A percentile compares a stretch with the other conserved stretches of the same genome.
phyloP scores from a whole-genome alignment of 2,329 filamentous ascomycete species.

The Cercospora sojina region DNA sequence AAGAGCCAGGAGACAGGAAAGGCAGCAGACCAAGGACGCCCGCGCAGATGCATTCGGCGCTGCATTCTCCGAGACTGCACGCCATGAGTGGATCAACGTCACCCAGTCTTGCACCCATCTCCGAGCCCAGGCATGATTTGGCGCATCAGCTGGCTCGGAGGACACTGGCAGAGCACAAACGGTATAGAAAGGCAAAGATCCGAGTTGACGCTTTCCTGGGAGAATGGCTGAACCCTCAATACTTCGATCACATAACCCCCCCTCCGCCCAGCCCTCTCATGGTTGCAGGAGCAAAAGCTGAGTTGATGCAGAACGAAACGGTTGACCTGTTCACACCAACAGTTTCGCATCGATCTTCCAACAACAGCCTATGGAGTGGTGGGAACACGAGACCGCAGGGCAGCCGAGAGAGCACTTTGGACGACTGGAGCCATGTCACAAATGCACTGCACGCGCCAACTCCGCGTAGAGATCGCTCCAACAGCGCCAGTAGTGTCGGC shows the following conservation, averaged over 20 bases:
- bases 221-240: conserved; percentile 91
- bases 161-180: conserved; percentile 37
- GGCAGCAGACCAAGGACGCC: conserved; percentile 32
- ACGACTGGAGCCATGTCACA: conserved; percentile 34
- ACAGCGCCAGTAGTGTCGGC: conserved; percentile 45
- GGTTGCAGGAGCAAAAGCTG: conserved; percentile 84
- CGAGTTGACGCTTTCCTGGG: conserved; percentile 90
- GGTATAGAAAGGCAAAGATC: conserved; percentile 57
- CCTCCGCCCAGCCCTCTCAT: conserved; percentile 84
- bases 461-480: conserved; percentile 49
- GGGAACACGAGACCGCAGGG: conserved; percentile 26
- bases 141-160: conserved; percentile 39
- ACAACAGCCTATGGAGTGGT: conserved; percentile 50
- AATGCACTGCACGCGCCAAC: conserved; percentile 38
- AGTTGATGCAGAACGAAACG: conserved; percentile 72
- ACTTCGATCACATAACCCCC: conserved; percentile 88
- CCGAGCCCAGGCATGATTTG: conserved; percentile 41
- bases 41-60: conserved; percentile 32
- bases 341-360: conserved; percentile 38
- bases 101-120: conserved; percentile 36
- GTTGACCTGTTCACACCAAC: conserved; percentile 49
- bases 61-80: conserved; percentile 36
- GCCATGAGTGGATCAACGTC: conserved; percentile 30
- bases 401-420: conserved; percentile 30
- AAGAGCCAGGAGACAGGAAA: conserved; percentile 40